These are phyloP conservation scores for Halophytophthora batemanensis DNA, from an alignment of 352 stramenopile genomes.

Conservation along the genomic window DNA sequence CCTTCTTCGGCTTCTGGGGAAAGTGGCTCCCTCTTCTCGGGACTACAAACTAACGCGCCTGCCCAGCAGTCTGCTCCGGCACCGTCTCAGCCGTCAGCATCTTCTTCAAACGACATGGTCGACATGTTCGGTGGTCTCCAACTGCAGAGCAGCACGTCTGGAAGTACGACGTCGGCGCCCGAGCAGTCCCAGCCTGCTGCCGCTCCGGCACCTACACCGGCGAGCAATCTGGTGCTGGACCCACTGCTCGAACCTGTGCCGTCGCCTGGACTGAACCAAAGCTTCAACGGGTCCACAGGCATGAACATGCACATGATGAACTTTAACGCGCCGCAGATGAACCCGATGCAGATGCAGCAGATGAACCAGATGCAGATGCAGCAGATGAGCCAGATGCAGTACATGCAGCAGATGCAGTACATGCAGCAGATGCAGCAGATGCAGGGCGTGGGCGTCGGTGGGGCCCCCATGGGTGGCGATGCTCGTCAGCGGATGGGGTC, in stretches of 20 bases:
- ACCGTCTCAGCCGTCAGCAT: constrained; percentile 10
- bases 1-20: constrained; percentile 26
- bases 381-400: constrained; percentile 57
- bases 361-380: constrained; percentile 65
- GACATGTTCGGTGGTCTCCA: constrained; percentile 82
- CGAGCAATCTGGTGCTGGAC: constrained; percentile 59
- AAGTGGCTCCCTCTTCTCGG: constrained; percentile 53
- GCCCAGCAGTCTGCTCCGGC: constrained; percentile 28
- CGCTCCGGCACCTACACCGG: constrained; percentile 19
- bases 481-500: constrained; percentile 32
- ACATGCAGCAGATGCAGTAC: constrained; percentile 74
- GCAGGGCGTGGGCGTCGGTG: constrained; percentile 32
- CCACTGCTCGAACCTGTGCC: constrained; percentile 63
- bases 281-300: constrained; percentile 36
- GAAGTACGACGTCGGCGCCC: constrained; percentile 9
- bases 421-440: constrained; percentile 79
- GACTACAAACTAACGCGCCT: constrained; percentile 40
- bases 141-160: constrained; percentile 46
- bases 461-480: constrained; percentile 25
- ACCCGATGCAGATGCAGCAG: constrained; percentile 41
- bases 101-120: constrained; percentile 32
- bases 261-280: constrained; percentile 37
- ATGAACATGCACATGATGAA: constrained; percentile 75
- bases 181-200: constrained; percentile 20
- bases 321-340: constrained; percentile 47